Base-by-base conservation (phyloP, 2,329 filamentous ascomycete species). In the Fusarium nelsonii region DNA sequence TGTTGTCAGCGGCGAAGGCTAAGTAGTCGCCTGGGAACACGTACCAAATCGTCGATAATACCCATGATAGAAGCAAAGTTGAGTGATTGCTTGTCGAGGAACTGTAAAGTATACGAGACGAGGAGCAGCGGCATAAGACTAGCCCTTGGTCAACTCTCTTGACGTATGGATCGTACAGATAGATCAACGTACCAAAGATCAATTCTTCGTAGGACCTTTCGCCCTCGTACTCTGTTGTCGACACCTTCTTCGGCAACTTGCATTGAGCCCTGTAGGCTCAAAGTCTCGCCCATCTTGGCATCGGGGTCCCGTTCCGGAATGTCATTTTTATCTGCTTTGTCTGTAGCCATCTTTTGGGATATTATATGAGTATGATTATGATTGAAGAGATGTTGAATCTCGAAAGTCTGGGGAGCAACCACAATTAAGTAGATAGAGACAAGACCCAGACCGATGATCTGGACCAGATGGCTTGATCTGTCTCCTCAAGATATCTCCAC, bases 21-120 rank as follows among this genome's bases (percentile, higher is more conserved):
- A 8, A 4, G 4, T 0, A 16, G 1, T 23, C 1, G 2, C 1
- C 1, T 5, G 2, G 4, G 0, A 4, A 23, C 4, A 45, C 59
- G 34, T 3, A 72, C 70, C 8, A 73, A 16, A 10, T 73, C 68
- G 0, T 68, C 57, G 8, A 73, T 73, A 10, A 73, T 70, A 4
- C 70, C 70, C 70, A 73, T 73, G 16, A 73, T 73, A 0, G 70
- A 73, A 2, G 71, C 40, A 57, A 73, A 73, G 48, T 73, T 73
- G 3, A 73, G 36, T 0, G 71, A 73, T 15, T 73, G 70, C 26
- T 73, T 73, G 9, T 73, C 71, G 9, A 73, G 71, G 8, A 73
- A 73, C n/a, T 73, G 71, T 1, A 73, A 34, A 16, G 69, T 73
- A 6, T 73, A 73, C 1, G 71, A 73, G 3, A 72, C 71, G 8